Base-by-base conservation (phyloP, 805 yeast genomes). In the Trichomonascus vanleenenianus region DNA sequence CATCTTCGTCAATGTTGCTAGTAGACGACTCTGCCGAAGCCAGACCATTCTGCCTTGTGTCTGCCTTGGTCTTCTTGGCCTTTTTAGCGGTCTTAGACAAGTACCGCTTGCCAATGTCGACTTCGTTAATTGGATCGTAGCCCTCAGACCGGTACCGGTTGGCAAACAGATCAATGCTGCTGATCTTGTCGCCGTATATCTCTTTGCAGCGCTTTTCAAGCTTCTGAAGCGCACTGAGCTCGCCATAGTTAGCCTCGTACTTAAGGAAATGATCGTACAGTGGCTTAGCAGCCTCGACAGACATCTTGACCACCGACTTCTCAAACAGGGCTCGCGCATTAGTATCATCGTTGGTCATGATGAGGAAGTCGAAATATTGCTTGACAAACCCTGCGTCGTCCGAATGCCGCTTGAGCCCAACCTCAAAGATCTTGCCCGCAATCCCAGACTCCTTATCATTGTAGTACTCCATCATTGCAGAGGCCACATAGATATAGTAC, bases 301-400 rank as follows among this genome's bases (percentile, higher is more conserved):
- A 70, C 48, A 79, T 64, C 38, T 74, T 78, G 8, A 81, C 76
- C 8, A 83, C 70, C 0, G 88, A 79, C 2, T 83, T 74, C 62
- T 93, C 97, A 60, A 91, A 83, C 32, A 87, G 71, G 7, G 87
- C 85, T 54, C 91, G 81, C 14, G 88, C 84, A 56, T 84, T 73
- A 57, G 83, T 66, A 65, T 79, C 89, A 55, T 81, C 84, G 58
- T 82, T 83, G 22, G 75, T 70, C 49, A 73, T 66, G 16, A 87
- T 74, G 51, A 93, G 67, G 57, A 83, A 89, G 49, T 81, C 76
- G 54, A 91, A 67, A 61, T 91, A 91, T 41, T 75, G 74, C 50
- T 73, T 69, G 30, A 87, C 71, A 58, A 80, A 89, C 19, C 72
- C 75, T 3, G 83, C 82, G 50, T 79, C 68, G 12, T 64, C 74